Conservation (phyloP, 352 stramenopile genomes). For the Phytophthora megakarya region DNA sequence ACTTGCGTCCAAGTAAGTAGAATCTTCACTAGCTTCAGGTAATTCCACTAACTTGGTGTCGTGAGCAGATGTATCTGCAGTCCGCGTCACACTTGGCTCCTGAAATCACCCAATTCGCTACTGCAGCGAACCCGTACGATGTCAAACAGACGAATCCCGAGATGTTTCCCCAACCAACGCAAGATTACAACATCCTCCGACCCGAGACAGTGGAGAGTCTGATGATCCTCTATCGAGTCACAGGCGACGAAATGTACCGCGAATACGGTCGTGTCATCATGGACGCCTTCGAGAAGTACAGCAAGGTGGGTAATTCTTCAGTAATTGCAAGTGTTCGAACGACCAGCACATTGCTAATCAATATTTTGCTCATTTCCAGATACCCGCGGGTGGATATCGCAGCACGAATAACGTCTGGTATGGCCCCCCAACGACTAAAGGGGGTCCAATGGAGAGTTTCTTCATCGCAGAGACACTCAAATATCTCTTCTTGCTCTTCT, state of each 20-base stretch:
- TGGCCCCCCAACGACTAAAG: constrained; percentile 30
- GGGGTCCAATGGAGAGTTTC: constrained; percentile 81
- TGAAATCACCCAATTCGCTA: constrained; percentile 73
- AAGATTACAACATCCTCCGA: constrained; percentile 78
- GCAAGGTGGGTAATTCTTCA: constrained; percentile 41
- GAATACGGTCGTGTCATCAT: constrained; percentile 85
- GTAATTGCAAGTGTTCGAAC: not conserved
- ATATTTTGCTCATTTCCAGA: constrained; percentile 21
- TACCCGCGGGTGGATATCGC: constrained; percentile 67
- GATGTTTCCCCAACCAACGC: constrained; percentile 14
- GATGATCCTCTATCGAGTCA: constrained; percentile 90
- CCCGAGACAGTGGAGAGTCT: constrained; percentile 91
- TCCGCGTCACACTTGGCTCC: constrained; percentile 66
- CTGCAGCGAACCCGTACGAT: constrained; percentile 16
- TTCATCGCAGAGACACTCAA: constrained; percentile 94
- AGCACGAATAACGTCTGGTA: constrained; percentile 61
- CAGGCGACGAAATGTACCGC: constrained; percentile 77
- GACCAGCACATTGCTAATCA: not conserved
- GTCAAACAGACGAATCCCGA: constrained; percentile 14
- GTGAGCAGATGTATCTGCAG: constrained; percentile 69
- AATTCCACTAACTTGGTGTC: not conserved
- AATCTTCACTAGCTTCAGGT: not conserved
- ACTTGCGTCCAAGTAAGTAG: constrained; percentile 69
- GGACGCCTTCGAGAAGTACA: constrained; percentile 70
- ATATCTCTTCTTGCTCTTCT: constrained; percentile 92